Percentiles rank a stretch among this genome's conserved stretches.
phyloP scores from a whole-genome alignment of 2,329 filamentous ascomycete species.

The Fonsecaea pedrosoi region DNA sequence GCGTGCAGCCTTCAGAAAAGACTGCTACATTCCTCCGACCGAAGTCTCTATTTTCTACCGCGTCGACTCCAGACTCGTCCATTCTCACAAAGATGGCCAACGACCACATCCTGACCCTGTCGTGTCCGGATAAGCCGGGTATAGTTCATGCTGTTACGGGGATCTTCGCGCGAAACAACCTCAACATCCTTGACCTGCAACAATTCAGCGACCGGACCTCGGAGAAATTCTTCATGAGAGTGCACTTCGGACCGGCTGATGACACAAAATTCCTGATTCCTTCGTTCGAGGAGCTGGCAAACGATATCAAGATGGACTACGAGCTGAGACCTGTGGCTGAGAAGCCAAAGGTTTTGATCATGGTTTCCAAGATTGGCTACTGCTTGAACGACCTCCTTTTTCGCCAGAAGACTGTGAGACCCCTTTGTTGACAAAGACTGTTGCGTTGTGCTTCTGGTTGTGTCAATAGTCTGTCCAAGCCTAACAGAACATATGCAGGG shows the following conservation, averaged over 20 bases:
- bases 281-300: constrained; percentile 67
- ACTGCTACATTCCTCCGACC: background rate
- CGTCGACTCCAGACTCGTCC: background rate
- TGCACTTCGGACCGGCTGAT: constrained; percentile 73
- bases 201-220: constrained; percentile 80
- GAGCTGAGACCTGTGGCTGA: constrained; percentile 70
- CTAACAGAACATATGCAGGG: constrained; percentile 44
- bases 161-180: constrained; percentile 72
- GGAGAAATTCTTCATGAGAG: constrained; percentile 84
- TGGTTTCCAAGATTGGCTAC: constrained; percentile 89
- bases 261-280: constrained; percentile 56
- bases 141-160: constrained; percentile 86
- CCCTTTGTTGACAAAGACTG: background rate
- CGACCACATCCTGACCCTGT: constrained; percentile 78
- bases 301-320: constrained; percentile 72
- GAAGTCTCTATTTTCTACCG: background rate
- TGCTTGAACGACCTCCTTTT: constrained; percentile 85
- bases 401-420: constrained; percentile 66
- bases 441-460: background rate
- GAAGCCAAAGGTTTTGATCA: constrained; percentile 80
- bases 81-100: constrained; percentile 44
- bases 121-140: constrained; percentile 82
- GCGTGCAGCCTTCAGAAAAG: background rate
- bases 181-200: constrained; percentile 84
- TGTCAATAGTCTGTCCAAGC: background rate